A percentile compares a stretch with the other conserved stretches of the same genome.
phyloP scores from a whole-genome alignment of 257 asterid species.

The Ligustrum vulgare region DNA sequence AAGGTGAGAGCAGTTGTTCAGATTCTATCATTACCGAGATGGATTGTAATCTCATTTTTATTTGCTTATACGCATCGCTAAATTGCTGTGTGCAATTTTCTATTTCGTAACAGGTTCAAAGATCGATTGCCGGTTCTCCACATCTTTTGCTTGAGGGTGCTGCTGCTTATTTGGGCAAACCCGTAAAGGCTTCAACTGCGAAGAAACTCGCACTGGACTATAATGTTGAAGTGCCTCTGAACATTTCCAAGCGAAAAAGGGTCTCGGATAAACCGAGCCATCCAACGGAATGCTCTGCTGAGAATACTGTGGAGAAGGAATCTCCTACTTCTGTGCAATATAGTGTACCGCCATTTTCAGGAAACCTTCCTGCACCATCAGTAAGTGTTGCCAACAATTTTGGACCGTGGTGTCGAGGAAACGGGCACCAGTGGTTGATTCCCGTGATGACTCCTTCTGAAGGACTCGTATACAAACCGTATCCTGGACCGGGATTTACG shows the following conservation, averaged over 20 bases:
- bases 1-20: slow-evolving; percentile 46
- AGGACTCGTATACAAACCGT: slow-evolving; percentile 87
- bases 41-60: neutral
- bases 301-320: slow-evolving; percentile 50
- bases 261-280: slow-evolving; percentile 33
- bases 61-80: neutral
- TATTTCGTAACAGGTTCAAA: slow-evolving; percentile 65
- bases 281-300: slow-evolving; percentile 65
- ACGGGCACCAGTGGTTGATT: slow-evolving; percentile 78
- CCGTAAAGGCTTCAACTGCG: slow-evolving; percentile 37
- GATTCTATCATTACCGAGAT: neutral
- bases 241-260: slow-evolving; percentile 38
- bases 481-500: slow-evolving; percentile 49
- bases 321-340: slow-evolving; percentile 47
- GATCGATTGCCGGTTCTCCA: slow-evolving; percentile 63
- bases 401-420: slow-evolving; percentile 48
- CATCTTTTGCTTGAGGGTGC: slow-evolving; percentile 55
- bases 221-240: slow-evolving; percentile 35
- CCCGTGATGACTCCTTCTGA: slow-evolving; percentile 93
- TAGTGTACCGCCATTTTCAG: slow-evolving; percentile 23
- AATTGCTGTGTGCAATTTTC: neutral
- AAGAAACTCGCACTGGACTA: slow-evolving; percentile 49
- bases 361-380: slow-evolving; percentile 33
- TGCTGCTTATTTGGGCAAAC: slow-evolving; percentile 35
- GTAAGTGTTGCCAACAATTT: slow-evolving; percentile 30